Evolutionary conservation across 768 basidiomycete genomes (phyloP).

Genomic region (Lactarius hengduanensis): DNA sequence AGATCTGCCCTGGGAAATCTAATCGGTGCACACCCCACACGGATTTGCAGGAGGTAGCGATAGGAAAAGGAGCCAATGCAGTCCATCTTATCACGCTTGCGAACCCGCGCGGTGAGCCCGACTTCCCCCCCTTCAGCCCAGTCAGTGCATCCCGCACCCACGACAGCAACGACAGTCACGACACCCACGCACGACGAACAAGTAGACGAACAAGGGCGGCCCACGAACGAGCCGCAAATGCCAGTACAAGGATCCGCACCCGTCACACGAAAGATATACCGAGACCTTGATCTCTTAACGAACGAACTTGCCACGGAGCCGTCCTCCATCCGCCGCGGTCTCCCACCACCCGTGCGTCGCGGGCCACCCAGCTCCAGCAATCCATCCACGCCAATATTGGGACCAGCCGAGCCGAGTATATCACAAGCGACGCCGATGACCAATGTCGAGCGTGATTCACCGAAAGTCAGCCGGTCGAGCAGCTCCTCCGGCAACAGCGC

Average conservation of each 20-base stretch:
- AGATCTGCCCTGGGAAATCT: slow-evolving; percentile 4
- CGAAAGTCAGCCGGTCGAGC: slow-evolving; percentile 13
- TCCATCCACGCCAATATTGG: not conserved
- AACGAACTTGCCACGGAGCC: slow-evolving; percentile 30
- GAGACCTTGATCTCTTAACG: slow-evolving; percentile 38
- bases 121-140: slow-evolving; percentile 26
- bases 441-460: slow-evolving; percentile 11
- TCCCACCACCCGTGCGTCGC: slow-evolving; percentile 23
- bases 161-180: slow-evolving; percentile 22
- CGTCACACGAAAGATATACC: slow-evolving; percentile 40
- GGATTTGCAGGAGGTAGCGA: not conserved
- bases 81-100: slow-evolving; percentile 38
- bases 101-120: slow-evolving; percentile 32
- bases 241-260: slow-evolving; percentile 18
- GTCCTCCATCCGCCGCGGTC: slow-evolving; percentile 6
- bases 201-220: not conserved
- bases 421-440: not conserved
- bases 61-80: slow-evolving; percentile 28
- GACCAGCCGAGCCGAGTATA: not conserved
- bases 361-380: slow-evolving; percentile 12
- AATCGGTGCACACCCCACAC: not conserved
- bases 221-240: not conserved
- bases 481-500: slow-evolving; percentile 8
- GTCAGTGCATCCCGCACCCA: slow-evolving; percentile 16
- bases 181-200: slow-evolving; percentile 10